A percentile compares a stretch with the other conserved stretches of the same genome.
Evolutionary conservation across 352 stramenopile species (phyloP).

Genomic region (Pythium scleroteichum): DNA sequence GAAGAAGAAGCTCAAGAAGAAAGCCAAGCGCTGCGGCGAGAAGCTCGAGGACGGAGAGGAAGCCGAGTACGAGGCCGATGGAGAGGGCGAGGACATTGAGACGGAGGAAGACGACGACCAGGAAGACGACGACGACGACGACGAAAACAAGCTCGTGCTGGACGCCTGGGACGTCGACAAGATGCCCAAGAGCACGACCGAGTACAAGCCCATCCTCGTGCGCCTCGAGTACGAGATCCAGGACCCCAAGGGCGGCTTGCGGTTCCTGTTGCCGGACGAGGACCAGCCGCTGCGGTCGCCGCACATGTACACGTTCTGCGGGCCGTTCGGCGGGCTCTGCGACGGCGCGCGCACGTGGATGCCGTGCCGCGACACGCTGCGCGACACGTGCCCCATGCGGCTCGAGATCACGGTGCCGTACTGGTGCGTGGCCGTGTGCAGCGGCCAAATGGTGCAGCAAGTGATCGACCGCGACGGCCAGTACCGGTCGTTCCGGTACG

Average conservation of each 20-base stretch:
- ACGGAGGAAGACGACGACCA: conserved; percentile 47
- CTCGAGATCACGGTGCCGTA: conserved; percentile 80
- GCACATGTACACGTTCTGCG: conserved; percentile 88
- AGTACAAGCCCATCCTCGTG: conserved; percentile 68
- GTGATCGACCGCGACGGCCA: conserved; percentile 59
- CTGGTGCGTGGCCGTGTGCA: conserved; percentile 82
- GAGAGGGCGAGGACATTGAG: conserved; percentile 31
- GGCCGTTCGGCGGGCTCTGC: conserved; percentile 77
- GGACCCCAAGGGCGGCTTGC: conserved; percentile 59
- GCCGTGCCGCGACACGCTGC: conserved; percentile 75
- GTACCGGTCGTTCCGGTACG: conserved; percentile 75
- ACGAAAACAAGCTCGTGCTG: conserved; percentile 50
- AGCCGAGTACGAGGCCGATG: conserved; percentile 22
- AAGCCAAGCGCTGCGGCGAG: conserved; percentile 18
- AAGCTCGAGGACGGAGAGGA: conserved; percentile 30
- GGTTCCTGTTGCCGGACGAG: conserved; percentile 74
- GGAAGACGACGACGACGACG: conserved; percentile 42
- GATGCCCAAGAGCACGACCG: conserved; percentile 64
- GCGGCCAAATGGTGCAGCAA: conserved; percentile 84
- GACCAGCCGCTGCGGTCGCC: conserved; percentile 69
- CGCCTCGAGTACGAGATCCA: conserved; percentile 81
- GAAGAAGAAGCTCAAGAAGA: conserved; percentile 18
- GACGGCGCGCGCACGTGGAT: conserved; percentile 86
- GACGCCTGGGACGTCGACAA: conserved; percentile 74
- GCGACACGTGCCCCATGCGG: conserved; percentile 70